A percentile compares a stretch with the other conserved stretches of the same genome.
Conservation (phyloP, 225 moss, liverwort and hornwort species). For the Rhytidiadelphus loreus region DNA sequence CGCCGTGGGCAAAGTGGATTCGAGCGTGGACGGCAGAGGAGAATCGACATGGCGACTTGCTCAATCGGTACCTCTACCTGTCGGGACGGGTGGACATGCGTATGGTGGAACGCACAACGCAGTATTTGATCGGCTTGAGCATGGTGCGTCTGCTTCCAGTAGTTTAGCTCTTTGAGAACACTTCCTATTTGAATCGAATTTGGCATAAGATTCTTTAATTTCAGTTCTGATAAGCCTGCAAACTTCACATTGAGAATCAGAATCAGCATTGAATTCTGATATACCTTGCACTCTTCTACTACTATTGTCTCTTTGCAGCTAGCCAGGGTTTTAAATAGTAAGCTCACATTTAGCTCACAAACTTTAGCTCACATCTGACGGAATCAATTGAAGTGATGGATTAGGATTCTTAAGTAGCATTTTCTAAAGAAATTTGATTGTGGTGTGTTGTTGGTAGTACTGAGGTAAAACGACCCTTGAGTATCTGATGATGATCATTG, state of each 20-base stretch:
- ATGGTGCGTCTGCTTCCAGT: conserved; percentile 35
- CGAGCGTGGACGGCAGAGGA: conserved; percentile 95
- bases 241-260: background rate
- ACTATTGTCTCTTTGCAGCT: background rate
- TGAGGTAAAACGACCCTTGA: background rate
- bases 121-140: conserved; percentile 76
- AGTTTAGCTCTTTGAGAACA: background rate
- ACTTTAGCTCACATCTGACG: background rate
- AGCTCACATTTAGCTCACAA: background rate
- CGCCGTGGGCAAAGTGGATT: conserved; percentile 80
- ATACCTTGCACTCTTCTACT: background rate
- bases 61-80: conserved; percentile 74
- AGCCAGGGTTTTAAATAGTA: background rate
- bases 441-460: background rate
- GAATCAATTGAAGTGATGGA: background rate
- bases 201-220: background rate
- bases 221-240: background rate
- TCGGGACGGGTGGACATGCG: conserved; percentile 85
- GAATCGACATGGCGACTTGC: conserved; percentile 81
- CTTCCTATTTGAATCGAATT: background rate
- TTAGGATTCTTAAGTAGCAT: background rate
- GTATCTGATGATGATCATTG: background rate
- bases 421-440: background rate
- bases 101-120: conserved; percentile 72
- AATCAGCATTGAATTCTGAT: background rate